These are phyloP conservation scores for Pythium utonaiense DNA, from an alignment of 352 stramenopile genomes.

Conservation along the genomic window DNA sequence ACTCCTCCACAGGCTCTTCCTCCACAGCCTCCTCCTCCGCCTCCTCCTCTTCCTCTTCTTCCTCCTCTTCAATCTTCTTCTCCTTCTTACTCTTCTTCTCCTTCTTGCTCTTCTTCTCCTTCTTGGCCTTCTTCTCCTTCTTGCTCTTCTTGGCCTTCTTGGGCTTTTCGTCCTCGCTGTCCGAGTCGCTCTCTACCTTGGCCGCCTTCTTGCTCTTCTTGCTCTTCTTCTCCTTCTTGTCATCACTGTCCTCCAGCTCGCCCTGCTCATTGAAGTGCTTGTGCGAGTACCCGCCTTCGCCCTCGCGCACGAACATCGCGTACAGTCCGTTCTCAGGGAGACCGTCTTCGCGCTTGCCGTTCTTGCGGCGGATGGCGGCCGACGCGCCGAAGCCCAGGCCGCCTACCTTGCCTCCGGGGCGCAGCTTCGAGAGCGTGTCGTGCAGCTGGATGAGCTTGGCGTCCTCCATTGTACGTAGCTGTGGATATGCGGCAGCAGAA, in stretches of 20 bases:
- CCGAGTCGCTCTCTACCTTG: conserved; percentile 9
- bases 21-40: conserved; percentile 19
- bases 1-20: conserved; percentile 5
- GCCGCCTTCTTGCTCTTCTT: conserved; percentile 25
- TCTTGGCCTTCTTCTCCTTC: conserved; percentile 24
- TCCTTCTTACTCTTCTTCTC: conserved; percentile 15
- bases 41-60: conserved; percentile 21
- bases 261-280: conserved; percentile 73
- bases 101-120: conserved; percentile 26
- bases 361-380: conserved; percentile 40
- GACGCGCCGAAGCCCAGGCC: conserved; percentile 64
- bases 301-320: conserved; percentile 82
- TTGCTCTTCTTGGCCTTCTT: conserved; percentile 29
- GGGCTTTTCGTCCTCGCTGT: conserved; percentile 38
- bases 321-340: conserved; percentile 81
- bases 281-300: conserved; percentile 69
- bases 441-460: conserved; percentile 82
- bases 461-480: conserved; percentile 73
- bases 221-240: conserved; percentile 39
- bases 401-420: conserved; percentile 78
- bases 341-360: conserved; percentile 62
- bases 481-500: not conserved
- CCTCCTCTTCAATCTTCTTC: not conserved
- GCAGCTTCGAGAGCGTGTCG: conserved; percentile 83
- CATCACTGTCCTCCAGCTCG: conserved; percentile 17